Base-by-base conservation (phyloP, 179 eudicot genomes). In the Beta corolliflora region DNA sequence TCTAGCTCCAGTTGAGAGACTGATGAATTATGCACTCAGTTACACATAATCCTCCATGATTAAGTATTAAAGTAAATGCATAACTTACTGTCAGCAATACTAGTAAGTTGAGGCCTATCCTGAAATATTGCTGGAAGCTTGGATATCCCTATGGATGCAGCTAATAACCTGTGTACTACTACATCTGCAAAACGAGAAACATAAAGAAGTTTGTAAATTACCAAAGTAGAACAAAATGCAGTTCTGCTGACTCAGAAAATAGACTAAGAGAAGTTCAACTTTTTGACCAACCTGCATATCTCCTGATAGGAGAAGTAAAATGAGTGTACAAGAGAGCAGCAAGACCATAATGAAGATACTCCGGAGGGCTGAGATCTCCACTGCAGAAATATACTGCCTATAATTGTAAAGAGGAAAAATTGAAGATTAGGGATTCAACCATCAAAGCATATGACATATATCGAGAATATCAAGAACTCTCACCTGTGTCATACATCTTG, bases 401-500 rank as follows among this genome's bases (percentile, higher is more conserved):
- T 75, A 86, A 44, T 82, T 52, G 79, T 55, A 56, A 54, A 31
- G 69, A 48, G 72, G 19, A 82, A 56, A 84, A 61, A 29, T 46
- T 7, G 73, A 25, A 54, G 54, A 44, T 74, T 67, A 79, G 61
- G 19, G 9, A 36, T 25, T n/a, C 45, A 79, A 48, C 13, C 69
- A 61, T 65, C 64, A 77, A 21, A 12, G 71, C 68, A 71, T 48
- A 48, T 41, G 46, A 55, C 54, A 56, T 1, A 21, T 46, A 70
- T 41, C 23, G 9, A 73, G 58, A 52, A 41, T 14, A 79, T 60
- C 48, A 76, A 77, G 73, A 63, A 65, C n/a, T 36, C 73, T 79
- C 73, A 93, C 99, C 98, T 94, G 99, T 71, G 98, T 88, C 99
- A 96, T 96, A 89, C 99, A 96, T 87, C 99, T 85, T 75, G 99